Percentiles rank a stretch among this genome's conserved stretches.
These are phyloP conservation scores for Boletus calvinii DNA, from an alignment of 1,284 basidiomycete genomes.

Conservation along the genomic window DNA sequence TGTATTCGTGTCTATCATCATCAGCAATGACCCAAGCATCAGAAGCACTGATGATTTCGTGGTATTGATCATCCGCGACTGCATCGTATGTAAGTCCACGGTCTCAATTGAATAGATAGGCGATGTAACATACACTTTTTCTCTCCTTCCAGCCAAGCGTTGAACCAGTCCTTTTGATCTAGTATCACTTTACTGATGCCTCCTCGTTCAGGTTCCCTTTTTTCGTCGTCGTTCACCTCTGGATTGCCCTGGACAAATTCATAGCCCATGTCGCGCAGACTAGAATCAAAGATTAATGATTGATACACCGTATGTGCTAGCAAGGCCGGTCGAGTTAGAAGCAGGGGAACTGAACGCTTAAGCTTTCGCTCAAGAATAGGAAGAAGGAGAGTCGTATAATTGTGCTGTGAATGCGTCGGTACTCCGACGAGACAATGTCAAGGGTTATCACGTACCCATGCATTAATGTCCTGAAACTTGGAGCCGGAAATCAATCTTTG, in stretches of 20 bases:
- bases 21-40: constrained; percentile 90
- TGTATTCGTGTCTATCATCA: constrained; percentile 57
- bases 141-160: constrained; percentile 86
- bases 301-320: constrained; percentile 96
- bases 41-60: constrained; percentile 74
- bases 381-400: constrained; percentile 73
- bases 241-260: constrained; percentile 46
- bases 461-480: constrained; percentile 64
- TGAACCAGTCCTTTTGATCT: constrained; percentile 85
- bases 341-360: constrained; percentile 66
- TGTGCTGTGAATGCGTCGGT: constrained; percentile 51
- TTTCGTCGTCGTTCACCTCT: constrained; percentile 33
- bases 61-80: constrained; percentile 81
- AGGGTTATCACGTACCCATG: constrained; percentile 58
- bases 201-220: constrained; percentile 51
- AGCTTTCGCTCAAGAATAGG: constrained; percentile 74
- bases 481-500: constrained; percentile 69
- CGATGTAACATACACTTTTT: constrained; percentile 66
- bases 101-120: neutral
- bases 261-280: constrained; percentile 77
- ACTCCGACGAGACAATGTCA: neutral
- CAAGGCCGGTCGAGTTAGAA: constrained; percentile 79
- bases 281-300: constrained; percentile 83
- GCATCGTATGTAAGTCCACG: constrained; percentile 8
- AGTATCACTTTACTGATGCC: constrained; percentile 83